Conservation (phyloP, 2,329 filamentous ascomycete species). For the Ceratocystis harringtonii region DNA sequence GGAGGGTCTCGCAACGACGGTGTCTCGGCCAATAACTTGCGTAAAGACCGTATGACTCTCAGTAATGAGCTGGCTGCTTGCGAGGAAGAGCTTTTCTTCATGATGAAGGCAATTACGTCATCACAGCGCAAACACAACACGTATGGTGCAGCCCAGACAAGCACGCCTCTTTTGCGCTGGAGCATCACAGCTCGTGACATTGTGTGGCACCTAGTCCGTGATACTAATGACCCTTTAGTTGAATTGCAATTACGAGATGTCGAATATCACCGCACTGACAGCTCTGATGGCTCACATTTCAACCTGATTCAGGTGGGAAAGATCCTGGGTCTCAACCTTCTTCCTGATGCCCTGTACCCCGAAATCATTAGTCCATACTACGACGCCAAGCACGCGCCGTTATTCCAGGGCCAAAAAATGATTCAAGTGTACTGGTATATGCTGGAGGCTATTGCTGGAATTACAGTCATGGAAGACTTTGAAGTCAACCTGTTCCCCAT, state of each 20-base stretch:
- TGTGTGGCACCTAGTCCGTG: conserved; percentile 89
- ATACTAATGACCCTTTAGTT: conserved; percentile 72
- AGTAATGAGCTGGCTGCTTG: conserved; percentile 79
- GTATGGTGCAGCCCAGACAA: conserved; percentile 34
- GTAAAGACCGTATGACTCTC: conserved; percentile 77
- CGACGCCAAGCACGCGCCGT: conserved; percentile 44
- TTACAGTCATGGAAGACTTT: conserved; percentile 93
- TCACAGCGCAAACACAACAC: conserved; percentile 63
- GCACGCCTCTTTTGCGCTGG: conserved; percentile 72
- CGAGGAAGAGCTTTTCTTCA: conserved; percentile 96
- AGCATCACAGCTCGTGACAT: conserved; percentile 90
- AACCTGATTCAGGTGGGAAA: conserved; percentile 81
- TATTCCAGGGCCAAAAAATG: conserved; percentile 53
- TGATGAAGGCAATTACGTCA: conserved; percentile 99
- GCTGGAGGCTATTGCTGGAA: conserved; percentile 94
- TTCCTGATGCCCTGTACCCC: conserved; percentile 83
- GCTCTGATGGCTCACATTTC: conserved; percentile 89
- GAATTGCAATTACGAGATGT: conserved; percentile 87
- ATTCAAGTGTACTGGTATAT: conserved; percentile 93
- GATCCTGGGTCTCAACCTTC: conserved; percentile 75
- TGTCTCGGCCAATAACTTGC: conserved; percentile 25
- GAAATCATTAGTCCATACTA: conserved; percentile 88
- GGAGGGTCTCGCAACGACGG: conserved; percentile 6
- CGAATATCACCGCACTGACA: conserved; percentile 88
- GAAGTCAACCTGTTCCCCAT: conserved; percentile 87